These are phyloP conservation scores for Crotalaria pallida DNA, from an alignment of 306 rosid species.

Conservation along the genomic window DNA sequence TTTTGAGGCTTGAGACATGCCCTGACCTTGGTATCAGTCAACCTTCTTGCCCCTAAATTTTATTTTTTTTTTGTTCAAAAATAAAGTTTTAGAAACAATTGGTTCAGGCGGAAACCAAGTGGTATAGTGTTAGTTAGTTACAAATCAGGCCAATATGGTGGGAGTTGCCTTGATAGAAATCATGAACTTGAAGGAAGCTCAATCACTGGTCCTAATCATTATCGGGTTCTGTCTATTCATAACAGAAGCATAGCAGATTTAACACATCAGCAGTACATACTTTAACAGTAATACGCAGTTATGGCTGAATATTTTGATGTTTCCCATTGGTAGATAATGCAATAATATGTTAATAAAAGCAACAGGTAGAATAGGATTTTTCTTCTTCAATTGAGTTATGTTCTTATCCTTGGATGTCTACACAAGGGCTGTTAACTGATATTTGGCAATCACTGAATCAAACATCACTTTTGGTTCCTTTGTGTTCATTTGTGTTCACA, in stretches of 20 bases:
- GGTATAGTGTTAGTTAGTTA: background rate
- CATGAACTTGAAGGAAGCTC: too few species aligned
- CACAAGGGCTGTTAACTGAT: background rate
- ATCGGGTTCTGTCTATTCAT: too few species aligned
- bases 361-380: background rate
- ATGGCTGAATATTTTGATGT: background rate
- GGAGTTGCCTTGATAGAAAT: background rate
- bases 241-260: too few species aligned
- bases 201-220: too few species aligned
- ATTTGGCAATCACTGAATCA: background rate
- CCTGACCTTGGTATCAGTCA: too few species aligned
- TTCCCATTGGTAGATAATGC: background rate
- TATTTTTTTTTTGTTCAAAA: too few species aligned
- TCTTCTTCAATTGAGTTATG: background rate
- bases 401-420: background rate
- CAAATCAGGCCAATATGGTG: background rate
- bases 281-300: background rate
- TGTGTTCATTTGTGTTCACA: background rate
- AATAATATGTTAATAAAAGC: background rate
- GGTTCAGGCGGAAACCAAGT: background rate
- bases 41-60: too few species aligned
- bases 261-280: too few species aligned
- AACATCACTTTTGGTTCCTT: background rate
- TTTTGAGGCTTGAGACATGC: too few species aligned
- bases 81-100: background rate